Conservation (phyloP, 305 asterid species). For the Fraxinus greggii region DNA sequence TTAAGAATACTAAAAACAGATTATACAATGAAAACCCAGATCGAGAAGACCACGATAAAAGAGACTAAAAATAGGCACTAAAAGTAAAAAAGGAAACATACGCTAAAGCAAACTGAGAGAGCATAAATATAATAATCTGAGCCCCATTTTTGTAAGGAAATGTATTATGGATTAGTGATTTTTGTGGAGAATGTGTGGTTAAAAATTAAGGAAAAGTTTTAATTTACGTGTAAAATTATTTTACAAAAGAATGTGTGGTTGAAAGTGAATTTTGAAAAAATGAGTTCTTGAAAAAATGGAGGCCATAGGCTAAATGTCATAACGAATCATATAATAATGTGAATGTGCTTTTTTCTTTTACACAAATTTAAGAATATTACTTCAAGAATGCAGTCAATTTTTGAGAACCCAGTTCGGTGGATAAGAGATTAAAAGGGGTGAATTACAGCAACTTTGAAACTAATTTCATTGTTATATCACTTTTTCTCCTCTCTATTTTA, state of each 20-base stretch:
- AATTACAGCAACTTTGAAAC: not conserved
- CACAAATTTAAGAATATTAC: not conserved
- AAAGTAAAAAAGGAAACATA: not conserved
- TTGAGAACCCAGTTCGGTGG: not conserved
- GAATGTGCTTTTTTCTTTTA: not conserved
- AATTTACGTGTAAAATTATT: not conserved
- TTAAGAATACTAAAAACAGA: not conserved
- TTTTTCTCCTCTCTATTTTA: not conserved
- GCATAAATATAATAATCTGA: not conserved
- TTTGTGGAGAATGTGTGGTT: not conserved
- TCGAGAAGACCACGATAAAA: not conserved
- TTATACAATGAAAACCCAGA: not conserved
- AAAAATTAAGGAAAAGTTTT: too few species aligned
- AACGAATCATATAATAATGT: not conserved
- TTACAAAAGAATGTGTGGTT: too few species aligned
- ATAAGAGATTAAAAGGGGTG: slow-evolving; percentile 7
- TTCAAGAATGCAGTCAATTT: not conserved
- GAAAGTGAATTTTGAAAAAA: not conserved
- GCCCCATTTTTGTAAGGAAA: not conserved
- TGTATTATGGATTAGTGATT: not conserved
- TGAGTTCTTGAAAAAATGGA: not conserved
- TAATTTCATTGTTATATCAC: not conserved
- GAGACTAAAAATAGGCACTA: not conserved
- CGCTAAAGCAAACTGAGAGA: not conserved
- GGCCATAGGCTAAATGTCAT: not conserved